Conservation (phyloP, 169 alveolate genomes). For the Plasmodium inui region DNA sequence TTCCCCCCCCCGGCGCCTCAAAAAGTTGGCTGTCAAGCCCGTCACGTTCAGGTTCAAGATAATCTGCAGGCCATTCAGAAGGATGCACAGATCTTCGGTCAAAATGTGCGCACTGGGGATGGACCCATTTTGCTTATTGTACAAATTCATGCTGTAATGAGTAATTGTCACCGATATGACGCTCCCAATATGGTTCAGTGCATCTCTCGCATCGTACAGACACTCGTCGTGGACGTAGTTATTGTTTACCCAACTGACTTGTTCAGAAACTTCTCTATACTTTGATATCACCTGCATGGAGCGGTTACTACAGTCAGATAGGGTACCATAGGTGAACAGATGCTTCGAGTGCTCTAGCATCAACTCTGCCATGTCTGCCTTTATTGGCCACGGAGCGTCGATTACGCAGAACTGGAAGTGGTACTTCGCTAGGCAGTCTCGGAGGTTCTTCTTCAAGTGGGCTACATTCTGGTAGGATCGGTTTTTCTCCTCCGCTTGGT, state of each 20-base stretch:
- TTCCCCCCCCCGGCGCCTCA: not conserved
- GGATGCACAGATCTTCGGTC: slow-evolving; percentile 41
- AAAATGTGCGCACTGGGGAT: slow-evolving; percentile 32
- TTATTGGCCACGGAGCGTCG: slow-evolving; percentile 61
- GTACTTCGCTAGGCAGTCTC: slow-evolving; percentile 5
- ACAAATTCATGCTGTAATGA: slow-evolving; percentile 40
- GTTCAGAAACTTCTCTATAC: slow-evolving; percentile 19
- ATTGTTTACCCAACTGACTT: slow-evolving; percentile 65
- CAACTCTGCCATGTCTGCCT: slow-evolving; percentile 33
- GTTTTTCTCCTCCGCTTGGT: not conserved
- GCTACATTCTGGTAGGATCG: slow-evolving; percentile 7
- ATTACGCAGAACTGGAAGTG: slow-evolving; percentile 55
- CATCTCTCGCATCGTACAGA: slow-evolving; percentile 36
- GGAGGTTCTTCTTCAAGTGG: slow-evolving; percentile 18
- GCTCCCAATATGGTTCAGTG: slow-evolving; percentile 25
- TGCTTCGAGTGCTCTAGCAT: slow-evolving; percentile 20
- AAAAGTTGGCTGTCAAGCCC: slow-evolving; percentile 50
- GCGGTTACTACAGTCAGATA: slow-evolving; percentile 19
- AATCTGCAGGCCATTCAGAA: slow-evolving; percentile 27
- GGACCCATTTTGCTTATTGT: slow-evolving; percentile 8
- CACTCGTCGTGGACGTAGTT: slow-evolving; percentile 66
- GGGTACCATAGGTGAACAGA: slow-evolving; percentile 59
- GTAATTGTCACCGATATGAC: slow-evolving; percentile 34
- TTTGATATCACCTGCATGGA: slow-evolving; percentile 30
- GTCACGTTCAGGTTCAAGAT: slow-evolving; percentile 16